Conservation (phyloP, 202 grass and related monocot species). For the Alloteropsis angusta region DNA sequence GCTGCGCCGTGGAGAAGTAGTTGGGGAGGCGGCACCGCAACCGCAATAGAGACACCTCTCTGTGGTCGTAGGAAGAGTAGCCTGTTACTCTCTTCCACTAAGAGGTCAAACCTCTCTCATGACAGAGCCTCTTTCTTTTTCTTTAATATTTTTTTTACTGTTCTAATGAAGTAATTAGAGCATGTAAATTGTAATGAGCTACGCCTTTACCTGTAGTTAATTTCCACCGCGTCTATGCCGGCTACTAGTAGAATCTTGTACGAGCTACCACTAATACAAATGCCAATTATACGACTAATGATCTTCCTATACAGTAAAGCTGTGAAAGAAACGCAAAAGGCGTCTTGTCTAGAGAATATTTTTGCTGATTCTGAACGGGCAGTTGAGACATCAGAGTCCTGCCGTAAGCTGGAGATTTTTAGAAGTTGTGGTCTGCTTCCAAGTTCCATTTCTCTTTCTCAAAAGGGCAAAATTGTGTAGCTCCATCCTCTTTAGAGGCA, state of each 20-base stretch:
- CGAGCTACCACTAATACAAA: not conserved
- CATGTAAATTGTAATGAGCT: constrained; percentile 41
- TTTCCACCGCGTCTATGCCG: not conserved
- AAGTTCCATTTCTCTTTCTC: not conserved
- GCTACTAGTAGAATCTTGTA: constrained; percentile 1
- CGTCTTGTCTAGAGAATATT: constrained; percentile 19
- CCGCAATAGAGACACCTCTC: constrained; percentile 20
- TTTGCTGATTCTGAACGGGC: not conserved
- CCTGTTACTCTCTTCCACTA: constrained; percentile 29
- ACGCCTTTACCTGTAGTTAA: constrained; percentile 12
- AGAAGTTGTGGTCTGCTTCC: not conserved
- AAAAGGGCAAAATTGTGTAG: not conserved
- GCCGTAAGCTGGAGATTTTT: not conserved
- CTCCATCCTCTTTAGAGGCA: not conserved
- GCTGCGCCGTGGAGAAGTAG: constrained; percentile 17
- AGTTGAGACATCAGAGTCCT: not conserved
- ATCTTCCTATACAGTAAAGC: not conserved
- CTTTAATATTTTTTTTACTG: constrained; percentile 18
- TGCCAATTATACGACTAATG: not conserved
- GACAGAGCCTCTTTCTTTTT: not conserved
- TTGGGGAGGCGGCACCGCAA: constrained; percentile 23
- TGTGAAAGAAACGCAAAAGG: not conserved
- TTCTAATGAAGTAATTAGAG: constrained; percentile 31
- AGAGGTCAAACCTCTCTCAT: constrained; percentile 37
- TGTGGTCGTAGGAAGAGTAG: constrained; percentile 32